phyloP scores from a whole-genome alignment of 2,329 filamentous ascomycete species.

The Plenodomus biglobosus region DNA sequence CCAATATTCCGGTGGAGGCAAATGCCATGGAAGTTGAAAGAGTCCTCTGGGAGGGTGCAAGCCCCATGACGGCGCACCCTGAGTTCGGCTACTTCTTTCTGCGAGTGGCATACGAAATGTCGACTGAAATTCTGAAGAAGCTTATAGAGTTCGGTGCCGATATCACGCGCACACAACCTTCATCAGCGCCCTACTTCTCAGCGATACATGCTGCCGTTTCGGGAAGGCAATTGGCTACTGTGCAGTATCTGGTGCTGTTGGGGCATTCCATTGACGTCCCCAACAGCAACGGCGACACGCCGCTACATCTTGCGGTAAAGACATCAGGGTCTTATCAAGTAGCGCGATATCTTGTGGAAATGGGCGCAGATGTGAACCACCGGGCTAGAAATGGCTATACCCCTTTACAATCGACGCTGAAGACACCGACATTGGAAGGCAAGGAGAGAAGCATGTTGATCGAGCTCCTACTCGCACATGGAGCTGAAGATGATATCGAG shows the following conservation, averaged over 20 bases:
- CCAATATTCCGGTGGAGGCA: conserved; percentile 27
- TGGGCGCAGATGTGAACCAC: conserved; percentile 36
- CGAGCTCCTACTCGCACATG: conserved; percentile 31
- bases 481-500: conserved; percentile 28
- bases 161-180: conserved; percentile 17
- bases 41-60: conserved; percentile 35
- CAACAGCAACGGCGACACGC: conserved; percentile 34
- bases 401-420: conserved; percentile 28
- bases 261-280: conserved; percentile 31
- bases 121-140: conserved; percentile 22
- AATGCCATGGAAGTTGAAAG: conserved; percentile 30
- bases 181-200: conserved; percentile 22
- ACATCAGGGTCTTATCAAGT: conserved; percentile 30
- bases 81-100: conserved; percentile 36
- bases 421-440: conserved; percentile 20
- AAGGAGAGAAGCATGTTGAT: conserved; percentile 34
- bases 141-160: conserved; percentile 38
- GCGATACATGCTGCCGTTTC: conserved; percentile 34
- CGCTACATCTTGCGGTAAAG: conserved; percentile 34
- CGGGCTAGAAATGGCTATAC: conserved; percentile 23
- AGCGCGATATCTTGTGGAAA: conserved; percentile 32
- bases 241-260: conserved; percentile 29
- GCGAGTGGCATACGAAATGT: conserved; percentile 32
- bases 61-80: conserved; percentile 32
- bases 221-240: conserved; percentile 27